These are phyloP conservation scores for Pythium aquatile DNA, from an alignment of 352 stramenopile genomes.

Conservation along the genomic window DNA sequence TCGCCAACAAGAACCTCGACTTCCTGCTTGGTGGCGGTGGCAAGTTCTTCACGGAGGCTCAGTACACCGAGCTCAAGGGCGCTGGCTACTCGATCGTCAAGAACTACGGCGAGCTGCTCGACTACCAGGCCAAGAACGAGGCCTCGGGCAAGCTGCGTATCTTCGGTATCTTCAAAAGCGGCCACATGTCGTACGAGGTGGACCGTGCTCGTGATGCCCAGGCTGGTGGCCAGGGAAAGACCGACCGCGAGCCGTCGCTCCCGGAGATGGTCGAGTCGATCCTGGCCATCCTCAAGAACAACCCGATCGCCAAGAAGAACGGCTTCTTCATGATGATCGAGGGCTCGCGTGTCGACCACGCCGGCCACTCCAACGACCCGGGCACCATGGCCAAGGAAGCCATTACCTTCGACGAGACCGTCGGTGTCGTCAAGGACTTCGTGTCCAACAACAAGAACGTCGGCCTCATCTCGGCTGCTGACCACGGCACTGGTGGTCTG, in stretches of 20 bases:
- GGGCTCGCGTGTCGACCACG: slow-evolving; percentile 68
- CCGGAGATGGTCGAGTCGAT: slow-evolving; percentile 66
- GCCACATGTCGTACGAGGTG: slow-evolving; percentile 72
- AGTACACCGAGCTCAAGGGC: slow-evolving; percentile 39
- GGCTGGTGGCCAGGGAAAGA: slow-evolving; percentile 33
- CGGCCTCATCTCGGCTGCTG: slow-evolving; percentile 51
- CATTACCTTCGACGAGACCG: slow-evolving; percentile 66
- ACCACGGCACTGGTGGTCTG: slow-evolving; percentile 67
- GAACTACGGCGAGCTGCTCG: slow-evolving; percentile 52
- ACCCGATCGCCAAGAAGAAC: slow-evolving; percentile 66
- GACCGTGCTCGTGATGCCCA: slow-evolving; percentile 44
- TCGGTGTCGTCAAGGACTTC: slow-evolving; percentile 62
- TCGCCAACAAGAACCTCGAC: slow-evolving; percentile 67
- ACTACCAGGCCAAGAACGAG: slow-evolving; percentile 51
- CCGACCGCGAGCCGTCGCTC: slow-evolving; percentile 49
- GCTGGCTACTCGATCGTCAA: slow-evolving; percentile 50
- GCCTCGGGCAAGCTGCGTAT: slow-evolving; percentile 47
- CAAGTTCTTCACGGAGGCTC: slow-evolving; percentile 49
- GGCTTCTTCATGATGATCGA: slow-evolving; percentile 80
- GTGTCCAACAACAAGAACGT: slow-evolving; percentile 49
- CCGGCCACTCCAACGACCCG: slow-evolving; percentile 64
- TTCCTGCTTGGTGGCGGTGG: slow-evolving; percentile 55
- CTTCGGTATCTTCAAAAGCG: slow-evolving; percentile 58
- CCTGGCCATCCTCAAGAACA: slow-evolving; percentile 61
- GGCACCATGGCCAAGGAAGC: slow-evolving; percentile 67